These are phyloP conservation scores for Rhytidiadelphus loreus DNA, from an alignment of 225 moss, liverwort and hornwort genomes.

Conservation along the genomic window DNA sequence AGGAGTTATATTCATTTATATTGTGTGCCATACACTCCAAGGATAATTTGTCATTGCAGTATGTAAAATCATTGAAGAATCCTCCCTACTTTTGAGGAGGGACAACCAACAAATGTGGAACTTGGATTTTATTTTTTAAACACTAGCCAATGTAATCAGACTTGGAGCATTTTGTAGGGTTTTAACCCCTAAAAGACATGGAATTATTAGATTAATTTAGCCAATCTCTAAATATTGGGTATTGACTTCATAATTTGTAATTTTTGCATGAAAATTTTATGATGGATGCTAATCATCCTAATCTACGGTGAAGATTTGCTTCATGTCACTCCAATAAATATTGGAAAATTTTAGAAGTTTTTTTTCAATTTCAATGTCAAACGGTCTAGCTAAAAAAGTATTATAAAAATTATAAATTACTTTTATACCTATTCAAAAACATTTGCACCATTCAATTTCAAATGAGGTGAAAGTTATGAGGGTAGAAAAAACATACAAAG, in stretches of 20 bases:
- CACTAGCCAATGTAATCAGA: background rate
- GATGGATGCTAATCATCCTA: too few species aligned
- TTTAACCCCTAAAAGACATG: background rate
- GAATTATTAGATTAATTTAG: background rate
- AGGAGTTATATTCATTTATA: background rate
- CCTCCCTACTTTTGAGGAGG: background rate
- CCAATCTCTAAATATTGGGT: too few species aligned
- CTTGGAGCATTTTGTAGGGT: background rate
- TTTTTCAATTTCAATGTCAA: background rate
- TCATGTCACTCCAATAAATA: background rate
- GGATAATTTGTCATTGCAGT: background rate
- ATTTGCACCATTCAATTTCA: background rate
- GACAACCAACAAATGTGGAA: background rate
- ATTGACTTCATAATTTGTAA: too few species aligned
- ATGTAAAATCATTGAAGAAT: background rate
- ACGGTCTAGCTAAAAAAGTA: rapidly evolving
- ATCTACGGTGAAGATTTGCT: background rate
- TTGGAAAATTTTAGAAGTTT: too few species aligned
- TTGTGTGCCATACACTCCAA: rapidly evolving
- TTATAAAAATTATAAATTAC: background rate
- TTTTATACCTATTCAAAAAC: background rate
- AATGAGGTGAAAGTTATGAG: background rate
- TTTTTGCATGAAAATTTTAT: too few species aligned
- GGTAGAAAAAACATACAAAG: background rate
- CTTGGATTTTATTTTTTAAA: background rate